Conservation (phyloP, 2,329 filamentous ascomycete species). For the Emergomyces orientalis region DNA sequence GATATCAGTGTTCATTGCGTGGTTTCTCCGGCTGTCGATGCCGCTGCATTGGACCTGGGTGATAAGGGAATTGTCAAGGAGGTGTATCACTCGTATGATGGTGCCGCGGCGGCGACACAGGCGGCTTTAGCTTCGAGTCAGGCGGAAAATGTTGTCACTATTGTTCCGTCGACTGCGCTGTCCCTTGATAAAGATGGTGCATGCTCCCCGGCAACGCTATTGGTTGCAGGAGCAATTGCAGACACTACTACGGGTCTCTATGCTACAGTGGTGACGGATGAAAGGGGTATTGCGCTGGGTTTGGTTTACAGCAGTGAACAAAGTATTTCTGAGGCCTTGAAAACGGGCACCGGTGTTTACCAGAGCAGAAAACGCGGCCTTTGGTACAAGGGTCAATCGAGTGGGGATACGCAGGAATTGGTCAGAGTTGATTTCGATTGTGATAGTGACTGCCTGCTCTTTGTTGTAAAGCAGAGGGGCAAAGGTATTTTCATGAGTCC, state of each 20-base stretch:
- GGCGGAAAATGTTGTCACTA: slow-evolving; percentile 51
- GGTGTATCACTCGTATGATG: slow-evolving; percentile 30
- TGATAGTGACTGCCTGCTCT: slow-evolving; percentile 84
- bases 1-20: slow-evolving; percentile 28
- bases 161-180: slow-evolving; percentile 62
- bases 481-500: slow-evolving; percentile 39
- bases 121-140: slow-evolving; percentile 42
- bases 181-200: slow-evolving; percentile 56
- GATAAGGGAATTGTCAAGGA: slow-evolving; percentile 33
- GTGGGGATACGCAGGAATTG: slow-evolving; percentile 86
- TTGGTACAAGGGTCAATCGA: slow-evolving; percentile 94
- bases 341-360: slow-evolving; percentile 77
- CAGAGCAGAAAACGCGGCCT: slow-evolving; percentile 90
- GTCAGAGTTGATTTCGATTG: slow-evolving; percentile 80
- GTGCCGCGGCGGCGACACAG: slow-evolving; percentile 33
- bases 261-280: slow-evolving; percentile 84
- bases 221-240: slow-evolving; percentile 66
- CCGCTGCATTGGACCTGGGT: slow-evolving; percentile 21
- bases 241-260: slow-evolving; percentile 78
- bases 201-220: slow-evolving; percentile 55
- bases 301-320: slow-evolving; percentile 91
- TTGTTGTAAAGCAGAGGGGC: slow-evolving; percentile 81
- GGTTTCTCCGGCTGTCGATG: slow-evolving; percentile 22
- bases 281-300: slow-evolving; percentile 72
- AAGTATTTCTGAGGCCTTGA: slow-evolving; percentile 77